These are phyloP conservation scores for Aspergillus tubingensis DNA, from an alignment of 2,329 filamentous ascomycete genomes.

Conservation along the genomic window DNA sequence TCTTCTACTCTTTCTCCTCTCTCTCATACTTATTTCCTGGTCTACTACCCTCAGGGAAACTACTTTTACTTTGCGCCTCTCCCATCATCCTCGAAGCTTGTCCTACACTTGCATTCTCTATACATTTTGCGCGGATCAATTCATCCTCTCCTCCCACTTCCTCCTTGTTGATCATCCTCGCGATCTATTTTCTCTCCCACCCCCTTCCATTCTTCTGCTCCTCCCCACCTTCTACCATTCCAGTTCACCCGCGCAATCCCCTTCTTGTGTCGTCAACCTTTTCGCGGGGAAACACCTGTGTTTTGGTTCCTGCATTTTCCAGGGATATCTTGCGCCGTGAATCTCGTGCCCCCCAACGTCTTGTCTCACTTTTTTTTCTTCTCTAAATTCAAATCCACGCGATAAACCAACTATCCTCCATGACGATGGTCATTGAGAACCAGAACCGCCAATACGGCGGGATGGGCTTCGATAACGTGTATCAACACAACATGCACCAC, in stretches of 20 bases:
- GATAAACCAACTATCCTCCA: constrained; percentile 50
- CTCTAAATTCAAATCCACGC: neutral
- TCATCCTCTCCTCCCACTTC: constrained; percentile 2
- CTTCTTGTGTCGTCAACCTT: neutral
- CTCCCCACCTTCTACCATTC: constrained; percentile 5
- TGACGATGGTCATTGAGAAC: constrained; percentile 95
- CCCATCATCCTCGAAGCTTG: constrained; percentile 11
- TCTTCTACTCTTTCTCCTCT: neutral
- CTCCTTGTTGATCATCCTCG: constrained; percentile 12
- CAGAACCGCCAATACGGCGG: constrained; percentile 79
- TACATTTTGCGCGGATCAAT: constrained; percentile 17
- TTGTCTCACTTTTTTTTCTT: neutral
- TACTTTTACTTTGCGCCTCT: constrained; percentile 12
- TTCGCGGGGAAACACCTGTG: constrained; percentile 6
- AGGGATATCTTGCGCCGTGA: constrained; percentile 6
- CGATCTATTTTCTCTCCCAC: constrained; percentile 8
- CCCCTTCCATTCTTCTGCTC: constrained; percentile 4
- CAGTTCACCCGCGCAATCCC: neutral
- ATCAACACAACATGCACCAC: constrained; percentile 66
- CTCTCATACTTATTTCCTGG: constrained; percentile 4
- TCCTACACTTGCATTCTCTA: neutral
- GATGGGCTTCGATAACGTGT: constrained; percentile 79
- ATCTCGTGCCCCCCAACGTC: constrained; percentile 4
- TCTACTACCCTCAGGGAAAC: constrained; percentile 10
- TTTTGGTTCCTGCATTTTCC: constrained; percentile 3